Evolutionary conservation across 192 early-diverging fungal genomes (phyloP).

Genomic region (Entomortierella parvispora): DNA sequence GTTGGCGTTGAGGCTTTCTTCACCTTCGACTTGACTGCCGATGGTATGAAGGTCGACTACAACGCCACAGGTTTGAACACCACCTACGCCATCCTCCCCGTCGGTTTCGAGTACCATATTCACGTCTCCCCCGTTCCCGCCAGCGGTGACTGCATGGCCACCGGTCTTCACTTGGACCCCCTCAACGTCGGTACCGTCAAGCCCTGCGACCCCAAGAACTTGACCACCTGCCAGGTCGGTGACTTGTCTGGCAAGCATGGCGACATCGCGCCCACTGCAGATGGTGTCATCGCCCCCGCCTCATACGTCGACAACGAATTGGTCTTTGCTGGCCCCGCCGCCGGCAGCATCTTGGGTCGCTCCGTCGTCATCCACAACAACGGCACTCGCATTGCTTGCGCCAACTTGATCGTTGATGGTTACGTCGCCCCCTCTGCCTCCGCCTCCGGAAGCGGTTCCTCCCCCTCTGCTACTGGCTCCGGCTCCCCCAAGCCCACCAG

Average conservation of each 20-base stretch:
- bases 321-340: constrained; percentile 44
- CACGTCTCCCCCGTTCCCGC: constrained; percentile 36
- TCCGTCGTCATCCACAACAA: constrained; percentile 68
- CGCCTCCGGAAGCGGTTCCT: background rate
- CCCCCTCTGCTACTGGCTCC: background rate
- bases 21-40: constrained; percentile 29
- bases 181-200: constrained; percentile 19
- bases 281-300: constrained; percentile 25
- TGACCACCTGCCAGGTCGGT: constrained; percentile 64
- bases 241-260: constrained; percentile 68
- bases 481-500: constrained; percentile 3
- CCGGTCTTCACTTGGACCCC: constrained; percentile 42
- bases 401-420: constrained; percentile 54
- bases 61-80: constrained; percentile 13
- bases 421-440: constrained; percentile 6
- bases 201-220: constrained; percentile 32
- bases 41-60: constrained; percentile 30
- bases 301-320: constrained; percentile 54
- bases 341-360: constrained; percentile 59
- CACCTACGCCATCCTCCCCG: background rate
- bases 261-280: constrained; percentile 46
- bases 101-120: constrained; percentile 46
- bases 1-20: constrained; percentile 22
- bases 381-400: constrained; percentile 64
- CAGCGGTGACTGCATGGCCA: constrained; percentile 22